A percentile compares a stretch with the other conserved stretches of the same genome.
Evolutionary conservation across 2,329 filamentous ascomycete species (phyloP).

Genomic region (Colletotrichum sansevieriae): DNA sequence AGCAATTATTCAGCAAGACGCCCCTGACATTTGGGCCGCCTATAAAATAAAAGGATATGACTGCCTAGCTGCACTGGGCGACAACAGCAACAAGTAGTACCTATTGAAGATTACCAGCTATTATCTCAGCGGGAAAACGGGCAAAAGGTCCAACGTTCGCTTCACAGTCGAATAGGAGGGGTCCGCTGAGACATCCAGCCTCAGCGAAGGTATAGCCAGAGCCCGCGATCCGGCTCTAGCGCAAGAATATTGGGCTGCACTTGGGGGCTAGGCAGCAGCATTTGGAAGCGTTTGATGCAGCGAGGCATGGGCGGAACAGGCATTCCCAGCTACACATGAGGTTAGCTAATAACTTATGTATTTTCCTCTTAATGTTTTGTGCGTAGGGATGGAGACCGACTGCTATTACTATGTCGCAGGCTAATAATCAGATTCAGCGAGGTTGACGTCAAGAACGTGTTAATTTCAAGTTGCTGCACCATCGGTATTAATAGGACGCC

Average conservation of each 20-base stretch:
- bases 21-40: background rate
- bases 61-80: background rate
- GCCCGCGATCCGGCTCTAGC: background rate
- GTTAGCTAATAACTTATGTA: background rate
- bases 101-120: background rate
- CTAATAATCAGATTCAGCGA: background rate
- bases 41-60: background rate
- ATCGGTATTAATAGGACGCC: background rate
- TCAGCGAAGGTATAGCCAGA: conserved; percentile 2
- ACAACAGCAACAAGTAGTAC: conserved; percentile 3
- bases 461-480: background rate
- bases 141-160: background rate
- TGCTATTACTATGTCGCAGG: background rate
- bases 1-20: background rate
- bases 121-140: background rate
- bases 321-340: background rate
- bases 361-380: background rate
- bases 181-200: background rate
- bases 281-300: background rate
- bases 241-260: background rate
- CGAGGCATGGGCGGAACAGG: background rate
- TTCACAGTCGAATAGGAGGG: conserved; percentile 1
- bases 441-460: background rate
- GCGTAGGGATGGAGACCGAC: background rate
- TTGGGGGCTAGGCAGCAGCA: background rate